Conservation (phyloP, 2,329 filamentous ascomycete species). For the Lasiodiplodia sp. region DNA sequence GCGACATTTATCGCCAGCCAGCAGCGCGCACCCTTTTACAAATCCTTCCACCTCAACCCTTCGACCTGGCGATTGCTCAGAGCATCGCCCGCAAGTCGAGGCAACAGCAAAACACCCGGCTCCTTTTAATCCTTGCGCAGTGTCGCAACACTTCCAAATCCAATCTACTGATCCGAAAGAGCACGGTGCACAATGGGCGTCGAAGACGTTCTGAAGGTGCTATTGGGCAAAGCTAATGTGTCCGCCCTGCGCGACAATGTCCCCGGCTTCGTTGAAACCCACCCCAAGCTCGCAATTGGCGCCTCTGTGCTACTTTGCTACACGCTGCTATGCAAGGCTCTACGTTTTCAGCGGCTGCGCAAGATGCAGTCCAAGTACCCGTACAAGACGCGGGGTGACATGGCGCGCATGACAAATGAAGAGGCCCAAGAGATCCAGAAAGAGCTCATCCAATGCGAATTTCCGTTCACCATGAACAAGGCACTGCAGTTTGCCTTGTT, state of each 20-base stretch:
- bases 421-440: slow-evolving; percentile 61
- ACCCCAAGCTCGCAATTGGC: slow-evolving; percentile 10
- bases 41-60: background rate
- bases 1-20: background rate
- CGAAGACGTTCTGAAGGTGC: background rate
- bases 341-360: slow-evolving; percentile 51
- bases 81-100: background rate
- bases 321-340: slow-evolving; percentile 41
- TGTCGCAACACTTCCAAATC: background rate
- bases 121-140: background rate
- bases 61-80: background rate
- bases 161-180: background rate
- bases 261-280: background rate
- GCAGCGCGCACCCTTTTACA: no score
- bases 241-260: background rate
- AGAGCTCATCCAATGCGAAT: slow-evolving; percentile 59
- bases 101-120: background rate
- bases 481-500: slow-evolving; percentile 67
- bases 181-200: background rate
- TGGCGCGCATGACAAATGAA: slow-evolving; percentile 61
- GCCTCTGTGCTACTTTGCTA: slow-evolving; percentile 37
- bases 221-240: background rate
- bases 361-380: slow-evolving; percentile 51
- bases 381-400: slow-evolving; percentile 54
- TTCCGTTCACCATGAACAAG: slow-evolving; percentile 60